phyloP scores from a whole-genome alignment of 805 yeast genomes.

The Wickerhamiella hasegawae region DNA sequence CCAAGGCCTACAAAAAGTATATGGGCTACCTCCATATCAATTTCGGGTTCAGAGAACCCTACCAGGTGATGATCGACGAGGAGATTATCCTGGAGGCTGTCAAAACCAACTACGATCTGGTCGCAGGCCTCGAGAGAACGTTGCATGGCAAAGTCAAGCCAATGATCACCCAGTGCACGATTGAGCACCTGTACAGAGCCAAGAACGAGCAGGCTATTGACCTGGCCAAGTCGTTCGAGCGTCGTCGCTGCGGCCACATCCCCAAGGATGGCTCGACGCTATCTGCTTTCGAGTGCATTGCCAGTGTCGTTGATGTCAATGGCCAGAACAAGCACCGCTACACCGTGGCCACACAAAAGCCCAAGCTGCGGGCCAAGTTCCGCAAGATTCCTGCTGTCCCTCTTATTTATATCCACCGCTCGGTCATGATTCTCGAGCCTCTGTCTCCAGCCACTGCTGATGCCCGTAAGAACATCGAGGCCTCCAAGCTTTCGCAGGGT shows the following conservation, averaged over 20 bases:
- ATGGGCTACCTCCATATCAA: constrained; percentile 72
- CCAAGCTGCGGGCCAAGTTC: constrained; percentile 47
- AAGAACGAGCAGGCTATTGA: constrained; percentile 63
- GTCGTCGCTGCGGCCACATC: constrained; percentile 79
- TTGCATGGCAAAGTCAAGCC: constrained; percentile 76
- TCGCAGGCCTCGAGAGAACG: constrained; percentile 65
- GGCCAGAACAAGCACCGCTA: constrained; percentile 74
- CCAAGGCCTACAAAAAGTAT: constrained; percentile 85
- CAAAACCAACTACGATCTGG: constrained; percentile 57
- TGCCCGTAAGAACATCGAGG: constrained; percentile 38
- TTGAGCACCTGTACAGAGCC: constrained; percentile 64
- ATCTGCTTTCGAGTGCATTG: constrained; percentile 61
- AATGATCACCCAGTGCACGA: constrained; percentile 90
- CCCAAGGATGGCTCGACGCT: constrained; percentile 18
- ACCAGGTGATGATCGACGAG: constrained; percentile 78
- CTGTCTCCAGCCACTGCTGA: constrained; percentile 52
- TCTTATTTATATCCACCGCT: constrained; percentile 65
- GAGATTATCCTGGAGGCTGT: constrained; percentile 52
- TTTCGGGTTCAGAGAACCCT: constrained; percentile 87
- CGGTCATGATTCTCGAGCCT: constrained; percentile 96
- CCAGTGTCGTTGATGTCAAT: constrained; percentile 26
- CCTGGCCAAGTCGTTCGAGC: constrained; percentile 67
- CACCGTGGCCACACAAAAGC: constrained; percentile 72
- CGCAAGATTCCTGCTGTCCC: constrained; percentile 84
- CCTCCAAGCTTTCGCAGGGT: constrained; percentile 56